phyloP scores from a whole-genome alignment of 306 rosid genomes.

The Cicer bijugum region DNA sequence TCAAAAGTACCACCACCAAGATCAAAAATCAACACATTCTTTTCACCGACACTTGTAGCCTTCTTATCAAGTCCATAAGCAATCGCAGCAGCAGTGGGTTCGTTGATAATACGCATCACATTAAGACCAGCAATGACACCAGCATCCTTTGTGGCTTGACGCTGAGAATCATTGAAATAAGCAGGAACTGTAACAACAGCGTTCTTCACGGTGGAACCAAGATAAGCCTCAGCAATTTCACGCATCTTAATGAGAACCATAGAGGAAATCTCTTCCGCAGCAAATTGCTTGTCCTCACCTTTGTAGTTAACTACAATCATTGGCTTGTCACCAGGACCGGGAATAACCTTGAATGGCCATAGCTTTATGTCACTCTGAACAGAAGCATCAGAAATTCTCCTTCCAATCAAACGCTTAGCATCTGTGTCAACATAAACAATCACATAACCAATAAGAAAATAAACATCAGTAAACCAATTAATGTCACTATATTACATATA shows the following conservation, averaged over 20 bases:
- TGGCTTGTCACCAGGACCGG: constrained; percentile 64
- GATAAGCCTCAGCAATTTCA: constrained; percentile 71
- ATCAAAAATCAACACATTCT: constrained; percentile 72
- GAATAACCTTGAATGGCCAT: constrained; percentile 69
- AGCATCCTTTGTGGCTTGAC: constrained; percentile 78
- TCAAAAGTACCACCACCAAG: constrained; percentile 78
- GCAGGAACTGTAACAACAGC: constrained; percentile 76
- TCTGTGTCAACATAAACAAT: constrained; percentile 44
- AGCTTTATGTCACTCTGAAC: constrained; percentile 70
- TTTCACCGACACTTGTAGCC: constrained; percentile 61
- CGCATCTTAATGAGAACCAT: constrained; percentile 73
- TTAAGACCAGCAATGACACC: constrained; percentile 69
- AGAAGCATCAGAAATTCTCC: constrained; percentile 56
- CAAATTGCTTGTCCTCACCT: constrained; percentile 66
- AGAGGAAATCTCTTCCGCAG: constrained; percentile 77
- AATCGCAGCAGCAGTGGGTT: constrained; percentile 78
- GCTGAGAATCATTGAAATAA: constrained; percentile 69
- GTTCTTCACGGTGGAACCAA: constrained; percentile 59
- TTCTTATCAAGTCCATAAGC: constrained; percentile 78
- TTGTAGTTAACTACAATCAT: constrained; percentile 68
- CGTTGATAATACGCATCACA: constrained; percentile 73
- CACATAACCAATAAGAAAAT: not conserved
- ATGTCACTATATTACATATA: not conserved
- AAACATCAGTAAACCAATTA: not conserved
- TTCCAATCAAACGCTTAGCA: constrained; percentile 73